Base-by-base conservation (phyloP, 208 protist genomes). In the Phytomonas francai region DNA sequence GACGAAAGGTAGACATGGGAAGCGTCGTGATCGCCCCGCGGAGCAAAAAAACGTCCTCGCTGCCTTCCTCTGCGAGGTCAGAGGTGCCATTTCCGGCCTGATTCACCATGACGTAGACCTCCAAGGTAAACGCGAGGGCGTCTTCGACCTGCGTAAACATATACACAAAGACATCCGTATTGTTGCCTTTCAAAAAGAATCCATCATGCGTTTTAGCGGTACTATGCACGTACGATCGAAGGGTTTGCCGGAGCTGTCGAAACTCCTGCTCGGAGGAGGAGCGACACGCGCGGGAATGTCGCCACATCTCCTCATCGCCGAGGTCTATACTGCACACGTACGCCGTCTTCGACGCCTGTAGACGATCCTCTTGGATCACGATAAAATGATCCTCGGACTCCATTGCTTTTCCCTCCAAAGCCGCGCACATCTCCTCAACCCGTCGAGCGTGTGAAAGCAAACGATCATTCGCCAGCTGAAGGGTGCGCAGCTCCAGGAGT, bases 121-220 rank as follows among this genome's bases (percentile, higher is more conserved):
- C 76, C 4, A 87, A 77, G 4, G 86, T 73, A 66, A 95, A 95
- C 6, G 77, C 76, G 7, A 95, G 77, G 30, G 73, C 90, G 70
- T 92, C 75, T 67, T 91, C 85, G 36, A 88, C 80, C 58, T 83
- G 81, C 32, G 82, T 85, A 70, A 93, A 95, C 8, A 86, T 85
- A 77, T 92, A 95, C 19, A 80, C 89, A 65, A 93, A 89, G 12
- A 95, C 73, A 59, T 92, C 85, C 1, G 65, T 71, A 57, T 81
- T 70, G 75, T 95, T 92, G 67, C 87, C 87, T 70, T 88, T 92
- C 77, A 95, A 87, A 45, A 89, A 66, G 64, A 95, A 83, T 29
- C 87, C 90, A 42, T 85, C 83, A 70, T 84, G 80, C 62, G 81
- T 74, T 60, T 85, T 76, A 28, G 85, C 89, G 61, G 72, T 57